Evolutionary conservation across 2,329 filamentous ascomycete genomes (phyloP).

Genomic region (Diaporthe sp.): DNA sequence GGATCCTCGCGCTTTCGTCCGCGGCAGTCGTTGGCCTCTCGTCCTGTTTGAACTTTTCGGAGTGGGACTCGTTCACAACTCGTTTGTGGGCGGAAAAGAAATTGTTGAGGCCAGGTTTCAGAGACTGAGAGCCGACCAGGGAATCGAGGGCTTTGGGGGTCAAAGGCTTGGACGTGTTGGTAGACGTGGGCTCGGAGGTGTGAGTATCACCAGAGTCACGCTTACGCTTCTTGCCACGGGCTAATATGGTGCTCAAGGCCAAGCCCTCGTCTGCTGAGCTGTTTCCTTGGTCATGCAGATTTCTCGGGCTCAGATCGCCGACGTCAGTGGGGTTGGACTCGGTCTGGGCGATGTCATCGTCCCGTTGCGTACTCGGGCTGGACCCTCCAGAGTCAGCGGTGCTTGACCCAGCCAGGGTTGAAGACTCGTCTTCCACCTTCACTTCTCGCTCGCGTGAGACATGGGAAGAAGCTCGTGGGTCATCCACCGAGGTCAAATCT

Average conservation of each 20-base stretch:
- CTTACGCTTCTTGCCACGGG: slow-evolving; percentile 23
- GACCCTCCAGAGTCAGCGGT: background rate
- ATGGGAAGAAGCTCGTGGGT: background rate
- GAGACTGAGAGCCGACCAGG: background rate
- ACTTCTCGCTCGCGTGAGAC: background rate
- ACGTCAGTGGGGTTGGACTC: background rate
- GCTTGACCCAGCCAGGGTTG: slow-evolving; percentile 1
- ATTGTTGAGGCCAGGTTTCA: background rate
- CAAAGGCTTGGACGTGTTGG: background rate
- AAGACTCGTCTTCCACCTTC: slow-evolving; percentile 5
- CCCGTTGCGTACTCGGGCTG: background rate
- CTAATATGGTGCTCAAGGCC: slow-evolving; percentile 7
- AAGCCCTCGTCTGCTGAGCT: slow-evolving; percentile 11
- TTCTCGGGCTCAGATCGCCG: slow-evolving; percentile 1
- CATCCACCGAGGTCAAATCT: slow-evolving; percentile 1
- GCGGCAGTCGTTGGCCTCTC: background rate
- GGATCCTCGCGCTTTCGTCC: background rate
- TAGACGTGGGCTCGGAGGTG: background rate
- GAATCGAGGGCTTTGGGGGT: background rate
- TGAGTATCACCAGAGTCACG: background rate
- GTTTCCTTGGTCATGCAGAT: too few species aligned
- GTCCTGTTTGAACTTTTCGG: background rate
- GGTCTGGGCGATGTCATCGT: background rate
- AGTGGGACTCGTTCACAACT: background rate
- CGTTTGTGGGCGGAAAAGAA: slow-evolving; percentile 1